phyloP scores from a whole-genome alignment of 371 early-diverging fungal species.

The Funneliformis caledonium region DNA sequence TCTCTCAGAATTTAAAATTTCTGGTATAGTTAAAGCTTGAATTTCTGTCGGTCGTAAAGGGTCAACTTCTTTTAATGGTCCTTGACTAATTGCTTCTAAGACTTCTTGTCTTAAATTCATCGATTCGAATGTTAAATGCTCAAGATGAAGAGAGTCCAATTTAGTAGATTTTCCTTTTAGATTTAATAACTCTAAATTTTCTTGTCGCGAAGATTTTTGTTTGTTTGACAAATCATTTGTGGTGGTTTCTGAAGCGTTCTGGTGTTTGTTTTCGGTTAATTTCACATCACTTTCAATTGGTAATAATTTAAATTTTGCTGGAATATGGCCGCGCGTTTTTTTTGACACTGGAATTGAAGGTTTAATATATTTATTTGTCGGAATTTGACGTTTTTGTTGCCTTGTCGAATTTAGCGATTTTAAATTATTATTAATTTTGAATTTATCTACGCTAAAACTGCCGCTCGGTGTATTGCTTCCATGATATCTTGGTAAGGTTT shows the following conservation, averaged over 20 bases:
- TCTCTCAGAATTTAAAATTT: constrained; percentile 58
- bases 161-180: not conserved
- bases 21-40: constrained; percentile 89
- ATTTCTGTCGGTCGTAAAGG: constrained; percentile 81
- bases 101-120: constrained; percentile 32
- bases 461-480: not conserved
- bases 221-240: constrained; percentile 18
- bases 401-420: not conserved
- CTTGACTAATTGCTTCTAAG: constrained; percentile 17
- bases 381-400: not conserved
- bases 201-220: not conserved
- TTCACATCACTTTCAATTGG: constrained; percentile 51
- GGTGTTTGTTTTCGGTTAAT: constrained; percentile 34
- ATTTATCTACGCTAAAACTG: not conserved
- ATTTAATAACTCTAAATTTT: not conserved
- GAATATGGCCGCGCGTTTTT: constrained; percentile 52
- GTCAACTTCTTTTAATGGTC: constrained; percentile 30
- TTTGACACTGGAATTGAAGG: constrained; percentile 40
- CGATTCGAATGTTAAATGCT: constrained; percentile 23
- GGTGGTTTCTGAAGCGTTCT: not conserved
- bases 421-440: not conserved
- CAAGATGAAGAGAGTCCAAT: not conserved
- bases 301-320: constrained; percentile 53
- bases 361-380: not conserved
- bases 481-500: not conserved